Evolutionary conservation across 306 rosid genomes (phyloP).

Genomic region (Vicia sativa): DNA sequence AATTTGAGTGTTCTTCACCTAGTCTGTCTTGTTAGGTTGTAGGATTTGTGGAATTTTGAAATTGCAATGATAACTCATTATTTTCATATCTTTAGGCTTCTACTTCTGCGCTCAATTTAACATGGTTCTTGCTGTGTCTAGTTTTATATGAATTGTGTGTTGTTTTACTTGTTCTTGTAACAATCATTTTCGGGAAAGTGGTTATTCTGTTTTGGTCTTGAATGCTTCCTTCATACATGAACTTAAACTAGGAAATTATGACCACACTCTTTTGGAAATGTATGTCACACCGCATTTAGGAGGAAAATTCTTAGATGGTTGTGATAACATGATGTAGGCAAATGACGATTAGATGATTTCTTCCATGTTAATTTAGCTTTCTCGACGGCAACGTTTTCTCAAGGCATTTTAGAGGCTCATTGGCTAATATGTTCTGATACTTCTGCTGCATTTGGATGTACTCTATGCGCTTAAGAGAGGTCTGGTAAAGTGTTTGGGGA

Average conservation of each 20-base stretch:
- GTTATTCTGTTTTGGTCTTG: neutral
- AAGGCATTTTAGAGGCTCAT: constrained; percentile 1
- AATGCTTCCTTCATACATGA: neutral
- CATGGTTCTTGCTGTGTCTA: neutral
- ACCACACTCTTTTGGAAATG: neutral
- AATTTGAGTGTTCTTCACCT: constrained; percentile 45
- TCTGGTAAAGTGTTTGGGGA: no score
- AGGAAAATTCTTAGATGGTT: neutral
- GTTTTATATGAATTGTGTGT: constrained; percentile 28
- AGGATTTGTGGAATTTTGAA: constrained; percentile 33
- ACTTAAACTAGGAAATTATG: neutral
- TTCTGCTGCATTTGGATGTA: no score
- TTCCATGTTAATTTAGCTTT: neutral
- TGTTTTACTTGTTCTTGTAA: neutral
- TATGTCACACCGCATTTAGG: neutral
- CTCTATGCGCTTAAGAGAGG: no score
- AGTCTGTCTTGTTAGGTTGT: constrained; percentile 26
- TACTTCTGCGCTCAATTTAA: neutral
- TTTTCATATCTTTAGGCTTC: neutral
- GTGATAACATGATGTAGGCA: neutral
- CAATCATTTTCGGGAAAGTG: neutral
- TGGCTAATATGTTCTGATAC: neutral
- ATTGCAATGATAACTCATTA: constrained; percentile 22
- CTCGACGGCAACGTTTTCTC: neutral
- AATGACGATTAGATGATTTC: neutral